Percentiles rank a stretch among this genome's conserved stretches.
Evolutionary conservation across 208 protist genomes (phyloP).

Genomic region (Leishmania arabica): DNA sequence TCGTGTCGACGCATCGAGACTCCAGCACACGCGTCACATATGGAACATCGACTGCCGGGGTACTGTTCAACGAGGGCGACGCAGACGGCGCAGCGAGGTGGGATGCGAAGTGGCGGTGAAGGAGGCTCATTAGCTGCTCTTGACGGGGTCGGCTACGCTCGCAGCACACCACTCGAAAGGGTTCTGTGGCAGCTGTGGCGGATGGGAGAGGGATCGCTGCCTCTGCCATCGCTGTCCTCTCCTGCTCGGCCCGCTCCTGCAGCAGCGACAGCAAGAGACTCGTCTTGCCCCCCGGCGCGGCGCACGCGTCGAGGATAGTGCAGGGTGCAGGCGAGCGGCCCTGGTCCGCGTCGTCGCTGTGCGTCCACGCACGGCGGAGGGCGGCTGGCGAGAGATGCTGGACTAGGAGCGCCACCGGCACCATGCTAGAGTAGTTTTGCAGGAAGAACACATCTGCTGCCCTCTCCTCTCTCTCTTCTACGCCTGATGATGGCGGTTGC

Average conservation of each 20-base stretch:
- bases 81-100: not conserved
- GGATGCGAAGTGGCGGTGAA: constrained; percentile 41
- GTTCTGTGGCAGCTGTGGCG: no score
- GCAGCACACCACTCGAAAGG: constrained; percentile 44
- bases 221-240: constrained; percentile 29
- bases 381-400: constrained; percentile 26
- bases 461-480: constrained; percentile 1
- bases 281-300: constrained; percentile 94
- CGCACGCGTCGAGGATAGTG: constrained; percentile 90
- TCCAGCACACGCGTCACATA: constrained; percentile 14
- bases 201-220: not conserved
- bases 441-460: constrained; percentile 45
- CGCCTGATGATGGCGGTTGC: not conserved
- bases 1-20: constrained; percentile 31
- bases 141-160: constrained; percentile 54
- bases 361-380: not conserved
- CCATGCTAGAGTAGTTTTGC: constrained; percentile 85
- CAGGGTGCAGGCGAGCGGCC: not conserved
- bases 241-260: constrained; percentile 21
- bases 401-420: constrained; percentile 65
- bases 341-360: constrained; percentile 6
- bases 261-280: constrained; percentile 74
- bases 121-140: constrained; percentile 34
- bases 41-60: not conserved
- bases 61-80: not conserved